Percentiles rank a stretch among this genome's conserved stretches.
These are phyloP conservation scores for Ascocoryne sarcoides DNA, from an alignment of 2,329 filamentous ascomycete genomes.

Conservation along the genomic window DNA sequence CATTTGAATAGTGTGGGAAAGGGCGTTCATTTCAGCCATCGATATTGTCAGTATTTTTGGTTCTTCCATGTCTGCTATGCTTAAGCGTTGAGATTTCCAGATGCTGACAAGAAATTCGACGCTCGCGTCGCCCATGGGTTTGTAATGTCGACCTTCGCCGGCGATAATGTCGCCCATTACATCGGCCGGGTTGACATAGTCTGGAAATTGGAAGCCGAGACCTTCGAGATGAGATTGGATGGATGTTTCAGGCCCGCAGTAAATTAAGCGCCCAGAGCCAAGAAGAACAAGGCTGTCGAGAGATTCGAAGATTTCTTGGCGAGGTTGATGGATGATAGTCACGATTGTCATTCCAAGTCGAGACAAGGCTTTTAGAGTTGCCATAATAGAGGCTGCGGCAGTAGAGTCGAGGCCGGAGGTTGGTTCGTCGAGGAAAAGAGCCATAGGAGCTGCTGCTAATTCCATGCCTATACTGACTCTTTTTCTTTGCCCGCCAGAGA, in stretches of 20 bases:
- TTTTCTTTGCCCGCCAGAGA: constrained; percentile 53
- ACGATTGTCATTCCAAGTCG: constrained; percentile 44
- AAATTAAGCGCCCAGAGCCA: constrained; percentile 46
- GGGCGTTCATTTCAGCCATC: constrained; percentile 33
- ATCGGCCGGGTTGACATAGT: constrained; percentile 45
- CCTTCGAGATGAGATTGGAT: constrained; percentile 42
- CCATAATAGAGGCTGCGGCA: constrained; percentile 53
- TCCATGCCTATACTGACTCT: constrained; percentile 55
- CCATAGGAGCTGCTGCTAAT: constrained; percentile 46
- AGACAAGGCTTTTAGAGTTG: constrained; percentile 53
- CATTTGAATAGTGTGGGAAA: constrained; percentile 38
- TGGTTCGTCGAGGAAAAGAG: no score
- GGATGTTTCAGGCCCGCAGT: constrained; percentile 38
- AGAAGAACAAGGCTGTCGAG: constrained; percentile 58
- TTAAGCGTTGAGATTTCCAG: constrained; percentile 33
- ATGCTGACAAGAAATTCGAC: constrained; percentile 42
- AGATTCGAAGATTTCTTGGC: constrained; percentile 43
- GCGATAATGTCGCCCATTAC: constrained; percentile 54
- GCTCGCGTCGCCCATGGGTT: constrained; percentile 36
- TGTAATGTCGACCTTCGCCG: constrained; percentile 45
- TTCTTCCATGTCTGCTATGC: background rate
- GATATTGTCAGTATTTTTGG: no score
- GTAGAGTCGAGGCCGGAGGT: constrained; percentile 56
- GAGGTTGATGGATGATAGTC: constrained; percentile 48
- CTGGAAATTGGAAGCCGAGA: constrained; percentile 42